A percentile compares a stretch with the other conserved stretches of the same genome.
These are phyloP conservation scores for Penicillium brasilianum DNA, from an alignment of 2,329 filamentous ascomycete species.

Conservation along the genomic window DNA sequence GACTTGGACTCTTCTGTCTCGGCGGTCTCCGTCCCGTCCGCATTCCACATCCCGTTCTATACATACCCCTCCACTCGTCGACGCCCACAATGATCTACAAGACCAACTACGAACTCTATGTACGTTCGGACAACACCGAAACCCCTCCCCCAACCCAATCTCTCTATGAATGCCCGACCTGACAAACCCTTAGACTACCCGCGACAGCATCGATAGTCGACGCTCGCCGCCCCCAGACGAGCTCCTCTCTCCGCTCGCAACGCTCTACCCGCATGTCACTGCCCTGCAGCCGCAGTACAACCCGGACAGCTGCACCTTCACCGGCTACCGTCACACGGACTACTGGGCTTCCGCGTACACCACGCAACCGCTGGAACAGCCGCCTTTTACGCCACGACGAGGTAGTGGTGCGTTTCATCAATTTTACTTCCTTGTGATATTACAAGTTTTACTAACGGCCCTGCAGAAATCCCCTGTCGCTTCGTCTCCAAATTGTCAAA, in stretches of 20 bases:
- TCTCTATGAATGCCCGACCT: background rate
- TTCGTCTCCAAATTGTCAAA: conserved; percentile 41
- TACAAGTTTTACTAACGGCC: conserved; percentile 15
- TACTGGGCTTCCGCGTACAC: conserved; percentile 42
- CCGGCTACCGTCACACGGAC: conserved; percentile 36
- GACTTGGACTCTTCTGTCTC: background rate
- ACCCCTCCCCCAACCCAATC: background rate
- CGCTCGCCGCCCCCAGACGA: conserved; percentile 36
- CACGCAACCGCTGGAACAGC: conserved; percentile 31
- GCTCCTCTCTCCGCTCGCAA: conserved; percentile 39
- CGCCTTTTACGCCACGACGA: conserved; percentile 26
- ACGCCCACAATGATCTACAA: conserved; percentile 43
- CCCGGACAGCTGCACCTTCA: conserved; percentile 35
- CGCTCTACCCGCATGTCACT: conserved; percentile 45
- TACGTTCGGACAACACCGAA: conserved; percentile 29
- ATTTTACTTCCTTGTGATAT: background rate
- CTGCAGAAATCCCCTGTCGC: conserved; percentile 33
- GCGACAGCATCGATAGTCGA: conserved; percentile 36
- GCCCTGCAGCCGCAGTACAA: conserved; percentile 43
- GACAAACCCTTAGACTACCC: conserved; percentile 28
- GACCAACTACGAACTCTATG: conserved; percentile 47
- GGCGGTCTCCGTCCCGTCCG: conserved; percentile 7
- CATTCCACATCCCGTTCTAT: background rate
- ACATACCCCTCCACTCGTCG: background rate
- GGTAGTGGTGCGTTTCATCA: conserved; percentile 33